Conservation (phyloP, 352 stramenopile genomes). For the Globisporangium barbulae region DNA sequence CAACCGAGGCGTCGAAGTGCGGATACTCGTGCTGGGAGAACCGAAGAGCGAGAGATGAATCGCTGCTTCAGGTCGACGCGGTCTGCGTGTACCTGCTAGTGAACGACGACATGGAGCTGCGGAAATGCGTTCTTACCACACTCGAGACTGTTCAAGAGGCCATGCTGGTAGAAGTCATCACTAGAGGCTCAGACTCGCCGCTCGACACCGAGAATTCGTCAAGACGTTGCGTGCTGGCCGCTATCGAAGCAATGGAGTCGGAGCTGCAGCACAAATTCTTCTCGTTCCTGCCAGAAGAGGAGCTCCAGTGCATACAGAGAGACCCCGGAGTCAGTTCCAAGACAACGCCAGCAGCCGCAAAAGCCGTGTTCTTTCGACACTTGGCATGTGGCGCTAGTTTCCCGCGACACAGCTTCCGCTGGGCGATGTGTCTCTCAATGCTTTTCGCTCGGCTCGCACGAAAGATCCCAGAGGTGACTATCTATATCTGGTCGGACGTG, state of each 20-base stretch:
- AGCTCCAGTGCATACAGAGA: background rate
- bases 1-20: background rate
- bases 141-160: constrained; percentile 31
- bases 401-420: constrained; percentile 44
- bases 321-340: background rate
- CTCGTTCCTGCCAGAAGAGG: constrained; percentile 19
- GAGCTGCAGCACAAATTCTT: constrained; percentile 31
- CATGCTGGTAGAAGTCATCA: background rate
- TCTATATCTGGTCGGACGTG: constrained; percentile 66
- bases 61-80: constrained; percentile 64
- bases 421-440: constrained; percentile 43
- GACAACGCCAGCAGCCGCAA: background rate
- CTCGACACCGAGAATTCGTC: background rate
- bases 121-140: constrained; percentile 24
- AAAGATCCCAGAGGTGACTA: constrained; percentile 45
- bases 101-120: constrained; percentile 33
- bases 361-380: background rate
- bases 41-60: constrained; percentile 31
- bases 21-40: constrained; percentile 30
- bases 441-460: constrained; percentile 40
- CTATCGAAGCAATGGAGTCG: constrained; percentile 25
- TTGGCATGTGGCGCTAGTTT: constrained; percentile 12
- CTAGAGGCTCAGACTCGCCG: background rate
- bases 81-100: constrained; percentile 53
- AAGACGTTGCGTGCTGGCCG: constrained; percentile 14